Conservation (phyloP, 495 filamentous ascomycete genomes). For the Thermochaetoides thermophila region DNA sequence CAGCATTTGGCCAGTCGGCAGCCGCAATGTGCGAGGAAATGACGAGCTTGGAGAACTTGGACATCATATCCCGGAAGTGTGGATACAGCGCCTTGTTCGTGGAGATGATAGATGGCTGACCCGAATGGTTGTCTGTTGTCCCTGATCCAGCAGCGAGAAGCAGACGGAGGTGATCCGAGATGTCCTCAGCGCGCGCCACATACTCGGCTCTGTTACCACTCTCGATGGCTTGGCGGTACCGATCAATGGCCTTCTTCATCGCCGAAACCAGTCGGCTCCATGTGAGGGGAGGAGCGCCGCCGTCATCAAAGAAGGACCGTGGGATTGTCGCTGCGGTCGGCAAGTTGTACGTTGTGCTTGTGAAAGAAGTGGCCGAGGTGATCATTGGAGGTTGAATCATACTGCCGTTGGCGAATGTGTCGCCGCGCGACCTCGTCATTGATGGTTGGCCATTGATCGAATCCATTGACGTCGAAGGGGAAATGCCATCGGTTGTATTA, state of each 20-base stretch:
- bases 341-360: slow-evolving; percentile 40
- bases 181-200: slow-evolving; percentile 84
- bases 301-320: slow-evolving; percentile 75
- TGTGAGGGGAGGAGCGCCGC: slow-evolving; percentile 54
- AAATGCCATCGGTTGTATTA: slow-evolving; percentile 55
- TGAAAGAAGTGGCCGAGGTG: slow-evolving; percentile 52
- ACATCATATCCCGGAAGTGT: slow-evolving; percentile 99
- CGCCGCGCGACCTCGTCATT: slow-evolving; percentile 27
- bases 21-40: slow-evolving; percentile 97
- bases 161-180: slow-evolving; percentile 87
- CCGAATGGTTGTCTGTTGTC: slow-evolving; percentile 96
- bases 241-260: slow-evolving; percentile 76
- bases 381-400: slow-evolving; percentile 38
- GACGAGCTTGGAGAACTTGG: slow-evolving; percentile 93
- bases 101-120: slow-evolving; percentile 96
- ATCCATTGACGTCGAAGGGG: slow-evolving; percentile 83
- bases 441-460: slow-evolving; percentile 53
- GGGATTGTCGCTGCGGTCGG: slow-evolving; percentile 48
- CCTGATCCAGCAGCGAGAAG: slow-evolving; percentile 90
- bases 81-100: slow-evolving; percentile 93
- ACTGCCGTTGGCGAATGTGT: slow-evolving; percentile 33
- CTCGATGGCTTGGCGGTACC: slow-evolving; percentile 71
- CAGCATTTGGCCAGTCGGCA: slow-evolving; percentile 74
- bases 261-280: slow-evolving; percentile 84
- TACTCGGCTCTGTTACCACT: slow-evolving; percentile 74